Percentiles rank a stretch among this genome's conserved stretches.
phyloP scores from a whole-genome alignment of 352 stramenopile genomes.

The Phytophthora sansomeana region DNA sequence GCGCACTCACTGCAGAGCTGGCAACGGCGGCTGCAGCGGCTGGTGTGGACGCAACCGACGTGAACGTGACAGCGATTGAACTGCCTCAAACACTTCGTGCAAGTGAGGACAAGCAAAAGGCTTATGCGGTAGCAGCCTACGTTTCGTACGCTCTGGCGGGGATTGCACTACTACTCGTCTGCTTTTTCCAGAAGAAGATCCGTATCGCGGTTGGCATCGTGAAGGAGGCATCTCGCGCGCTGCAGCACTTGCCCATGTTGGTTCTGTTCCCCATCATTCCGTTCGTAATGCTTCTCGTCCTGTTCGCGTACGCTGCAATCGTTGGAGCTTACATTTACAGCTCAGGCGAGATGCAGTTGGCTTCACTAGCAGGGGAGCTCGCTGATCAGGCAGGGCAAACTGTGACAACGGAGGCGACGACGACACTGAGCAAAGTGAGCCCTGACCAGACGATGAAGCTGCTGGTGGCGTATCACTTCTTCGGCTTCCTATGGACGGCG shows the following conservation, averaged over 20 bases:
- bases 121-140: slow-evolving; percentile 70
- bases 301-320: slow-evolving; percentile 71
- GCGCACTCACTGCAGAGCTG: slow-evolving; percentile 48
- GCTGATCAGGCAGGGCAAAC: slow-evolving; percentile 17
- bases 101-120: slow-evolving; percentile 66
- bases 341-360: slow-evolving; percentile 50
- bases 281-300: slow-evolving; percentile 64
- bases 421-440: slow-evolving; percentile 51
- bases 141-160: slow-evolving; percentile 67
- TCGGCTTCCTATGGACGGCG: slow-evolving; percentile 96
- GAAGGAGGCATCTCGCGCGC: slow-evolving; percentile 73
- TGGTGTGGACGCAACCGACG: slow-evolving; percentile 38
- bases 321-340: slow-evolving; percentile 82
- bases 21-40: slow-evolving; percentile 46
- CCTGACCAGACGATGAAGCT: slow-evolving; percentile 71
- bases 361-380: slow-evolving; percentile 37
- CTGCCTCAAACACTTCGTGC: slow-evolving; percentile 64
- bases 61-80: slow-evolving; percentile 33
- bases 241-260: slow-evolving; percentile 68
- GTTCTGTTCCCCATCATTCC: slow-evolving; percentile 75
- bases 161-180: slow-evolving; percentile 78
- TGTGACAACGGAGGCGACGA: slow-evolving; percentile 21
- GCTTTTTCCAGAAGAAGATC: slow-evolving; percentile 88
- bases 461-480: slow-evolving; percentile 89
- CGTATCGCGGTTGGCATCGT: slow-evolving; percentile 78